These are phyloP conservation scores for Aegilops umbellulata DNA, from an alignment of 176 grass and related monocot species.

Conservation along the genomic window DNA sequence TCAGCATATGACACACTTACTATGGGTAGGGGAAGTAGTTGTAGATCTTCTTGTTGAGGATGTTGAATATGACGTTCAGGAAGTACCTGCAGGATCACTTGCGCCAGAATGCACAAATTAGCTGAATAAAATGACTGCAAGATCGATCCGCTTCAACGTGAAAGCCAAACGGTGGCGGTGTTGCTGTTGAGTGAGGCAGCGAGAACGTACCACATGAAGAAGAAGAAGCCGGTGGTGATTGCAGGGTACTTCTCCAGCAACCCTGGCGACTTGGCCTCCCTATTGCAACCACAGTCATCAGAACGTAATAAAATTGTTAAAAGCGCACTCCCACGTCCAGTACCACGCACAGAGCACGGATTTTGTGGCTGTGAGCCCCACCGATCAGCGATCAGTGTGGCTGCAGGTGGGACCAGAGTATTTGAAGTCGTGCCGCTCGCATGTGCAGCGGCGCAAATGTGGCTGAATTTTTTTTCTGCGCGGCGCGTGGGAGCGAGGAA, in stretches of 20 bases:
- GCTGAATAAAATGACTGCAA: background rate
- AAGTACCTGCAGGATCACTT: slow-evolving; percentile 73
- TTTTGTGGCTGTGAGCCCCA: background rate
- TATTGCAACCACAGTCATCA: slow-evolving; percentile 4
- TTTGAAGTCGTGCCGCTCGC: slow-evolving; percentile 1
- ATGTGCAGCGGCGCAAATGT: background rate
- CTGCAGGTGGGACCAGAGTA: background rate
- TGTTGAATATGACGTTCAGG: slow-evolving; percentile 99
- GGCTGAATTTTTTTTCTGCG: background rate
- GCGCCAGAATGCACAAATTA: slow-evolving; percentile 10
- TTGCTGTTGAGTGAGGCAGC: background rate
- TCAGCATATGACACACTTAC: slow-evolving; percentile 43
- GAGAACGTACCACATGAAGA: slow-evolving; percentile 86
- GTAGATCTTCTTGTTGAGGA: slow-evolving; percentile 99
- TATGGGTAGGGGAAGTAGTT: slow-evolving; percentile 99
- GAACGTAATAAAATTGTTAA: background rate
- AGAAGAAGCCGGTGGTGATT: slow-evolving; percentile 93
- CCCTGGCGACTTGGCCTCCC: slow-evolving; percentile 55
- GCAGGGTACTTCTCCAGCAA: slow-evolving; percentile 71
- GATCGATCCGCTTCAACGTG: background rate
- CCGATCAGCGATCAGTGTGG: background rate
- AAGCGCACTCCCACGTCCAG: background rate
- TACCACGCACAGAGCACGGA: background rate
- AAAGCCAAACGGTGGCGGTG: background rate
- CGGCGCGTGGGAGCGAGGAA: background rate